Percentiles rank a stretch among this genome's conserved stretches.
phyloP scores from a whole-genome alignment of 2,329 filamentous ascomycete species.

The Fusarium brevicatenulatum region DNA sequence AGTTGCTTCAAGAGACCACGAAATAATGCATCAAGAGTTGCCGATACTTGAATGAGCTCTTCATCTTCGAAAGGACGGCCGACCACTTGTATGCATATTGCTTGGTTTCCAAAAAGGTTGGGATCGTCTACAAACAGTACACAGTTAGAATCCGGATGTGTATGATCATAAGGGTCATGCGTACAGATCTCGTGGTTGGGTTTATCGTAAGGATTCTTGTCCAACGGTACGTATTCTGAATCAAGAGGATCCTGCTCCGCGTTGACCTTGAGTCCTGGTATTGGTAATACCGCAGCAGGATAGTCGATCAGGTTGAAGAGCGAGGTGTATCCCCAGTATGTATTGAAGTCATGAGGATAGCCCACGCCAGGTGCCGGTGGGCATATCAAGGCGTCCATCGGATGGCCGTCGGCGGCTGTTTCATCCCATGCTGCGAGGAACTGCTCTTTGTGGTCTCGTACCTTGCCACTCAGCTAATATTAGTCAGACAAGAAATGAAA shows the following conservation, averaged over 20 bases:
- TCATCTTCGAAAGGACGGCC: slow-evolving; percentile 20
- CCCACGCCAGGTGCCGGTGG: background rate
- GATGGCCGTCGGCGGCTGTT: background rate
- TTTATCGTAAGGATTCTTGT: slow-evolving; percentile 10
- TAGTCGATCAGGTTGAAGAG: slow-evolving; percentile 24
- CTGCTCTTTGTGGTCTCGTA: background rate
- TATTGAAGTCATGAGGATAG: slow-evolving; percentile 18
- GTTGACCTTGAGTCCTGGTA: background rate
- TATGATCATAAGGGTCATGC: accelerated
- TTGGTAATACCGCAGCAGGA: slow-evolving; percentile 3
- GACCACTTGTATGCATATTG: slow-evolving; percentile 13
- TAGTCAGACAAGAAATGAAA: background rate
- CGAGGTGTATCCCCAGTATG: slow-evolving; percentile 21
- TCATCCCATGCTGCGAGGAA: background rate
- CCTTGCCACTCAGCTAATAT: background rate
- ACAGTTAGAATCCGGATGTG: background rate
- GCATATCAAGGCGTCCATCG: slow-evolving; percentile 10
- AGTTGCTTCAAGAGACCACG: background rate
- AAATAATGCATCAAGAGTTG: background rate
- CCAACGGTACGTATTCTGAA: background rate
- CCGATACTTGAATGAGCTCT: slow-evolving; percentile 1
- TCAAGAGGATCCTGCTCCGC: background rate
- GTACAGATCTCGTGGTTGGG: slow-evolving; percentile 15
- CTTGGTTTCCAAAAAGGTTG: background rate
- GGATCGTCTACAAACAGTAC: background rate